Evolutionary conservation across 129 eudicot genomes (phyloP), one percentile per base, ranked within the genome.

Genomic region (Chrysanthemum seticuspe): DNA sequence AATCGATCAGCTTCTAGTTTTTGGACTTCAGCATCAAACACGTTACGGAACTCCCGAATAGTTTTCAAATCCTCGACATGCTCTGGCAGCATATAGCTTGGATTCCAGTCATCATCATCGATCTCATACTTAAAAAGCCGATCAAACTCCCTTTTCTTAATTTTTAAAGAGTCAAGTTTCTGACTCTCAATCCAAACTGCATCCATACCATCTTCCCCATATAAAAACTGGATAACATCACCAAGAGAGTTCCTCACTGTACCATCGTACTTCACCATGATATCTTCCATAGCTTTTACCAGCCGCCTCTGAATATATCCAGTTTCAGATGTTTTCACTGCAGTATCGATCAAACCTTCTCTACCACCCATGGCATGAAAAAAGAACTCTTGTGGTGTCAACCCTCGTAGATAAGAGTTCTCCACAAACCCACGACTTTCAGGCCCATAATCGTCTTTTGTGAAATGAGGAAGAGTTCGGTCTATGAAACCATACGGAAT

Each of bases 281-380:
- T 40, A 40, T 40, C 47, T 40, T 40, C 47, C 47, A 40, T 40
- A 40, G 47, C 47, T 40, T 40, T 40, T 40, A 40, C 47, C 47
- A 40, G 47, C 47, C 47, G 10, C 47, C 47, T 40, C 74, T 92
- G 98, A 44, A 92, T 92, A 67, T 92, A 92, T 6, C 98, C 98
- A 65, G 98, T 92, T 85, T 92, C 98, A 59, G 98, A 92, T 75
- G 98, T 92, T 81, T 92, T 92, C 78, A 92, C 98, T 0, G 98
- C 47, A 7, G 47, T 40, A 40, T 40, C 47, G 10, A 40, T 40
- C 47, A 40, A 40, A 40, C 47, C 47, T 40, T 40, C 47, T 40
- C 47, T 40, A 40, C 47, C 47, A 6, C 47, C 47, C 47, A 40
- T 40, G 47, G 47, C 47, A 40, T 40, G 47, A 40, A 40, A 40